Evolutionary conservation across 768 basidiomycete genomes (phyloP).

Genomic region (Lepiota brunneoincarnata): DNA sequence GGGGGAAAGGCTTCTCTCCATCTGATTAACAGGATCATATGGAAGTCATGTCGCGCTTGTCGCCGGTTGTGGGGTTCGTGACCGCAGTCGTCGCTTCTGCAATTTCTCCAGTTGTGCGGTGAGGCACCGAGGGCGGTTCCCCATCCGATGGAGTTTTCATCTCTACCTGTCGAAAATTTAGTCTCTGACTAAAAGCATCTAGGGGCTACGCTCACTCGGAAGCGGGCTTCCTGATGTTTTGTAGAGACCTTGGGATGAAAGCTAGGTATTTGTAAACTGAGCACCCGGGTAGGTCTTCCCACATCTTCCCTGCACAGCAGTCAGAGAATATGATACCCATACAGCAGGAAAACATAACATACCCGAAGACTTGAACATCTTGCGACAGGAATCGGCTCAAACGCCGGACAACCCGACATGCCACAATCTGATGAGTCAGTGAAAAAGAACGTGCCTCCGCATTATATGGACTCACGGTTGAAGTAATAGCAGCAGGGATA

Average conservation of each 20-base stretch:
- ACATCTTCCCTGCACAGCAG: slow-evolving; percentile 29
- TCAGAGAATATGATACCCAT: not conserved
- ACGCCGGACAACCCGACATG: slow-evolving; percentile 56
- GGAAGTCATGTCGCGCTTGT: too few relatives aligned
- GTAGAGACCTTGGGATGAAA: slow-evolving; percentile 30
- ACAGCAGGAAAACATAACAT: slow-evolving; percentile 23
- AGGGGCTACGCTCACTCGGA: slow-evolving; percentile 40
- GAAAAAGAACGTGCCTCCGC: not conserved
- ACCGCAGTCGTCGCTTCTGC: too few relatives aligned
- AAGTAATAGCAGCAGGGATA: slow-evolving; percentile 67
- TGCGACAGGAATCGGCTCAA: slow-evolving; percentile 53
- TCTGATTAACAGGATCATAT: too few relatives aligned
- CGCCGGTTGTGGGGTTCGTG: too few relatives aligned
- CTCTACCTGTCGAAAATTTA: too few relatives aligned
- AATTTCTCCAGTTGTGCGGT: too few relatives aligned
- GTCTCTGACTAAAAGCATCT: too few relatives aligned
- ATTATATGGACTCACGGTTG: slow-evolving; percentile 42
- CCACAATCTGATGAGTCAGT: slow-evolving; percentile 52
- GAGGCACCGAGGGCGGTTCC: too few relatives aligned
- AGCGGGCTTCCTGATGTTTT: slow-evolving; percentile 51
- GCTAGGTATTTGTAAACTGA: slow-evolving; percentile 37
- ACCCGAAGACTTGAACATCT: slow-evolving; percentile 53
- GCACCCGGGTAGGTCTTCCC: slow-evolving; percentile 56
- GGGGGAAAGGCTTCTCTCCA: too few relatives aligned
- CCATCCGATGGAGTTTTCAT: too few relatives aligned